Conservation (phyloP, 768 basidiomycete species). For the Russula vinacea region DNA sequence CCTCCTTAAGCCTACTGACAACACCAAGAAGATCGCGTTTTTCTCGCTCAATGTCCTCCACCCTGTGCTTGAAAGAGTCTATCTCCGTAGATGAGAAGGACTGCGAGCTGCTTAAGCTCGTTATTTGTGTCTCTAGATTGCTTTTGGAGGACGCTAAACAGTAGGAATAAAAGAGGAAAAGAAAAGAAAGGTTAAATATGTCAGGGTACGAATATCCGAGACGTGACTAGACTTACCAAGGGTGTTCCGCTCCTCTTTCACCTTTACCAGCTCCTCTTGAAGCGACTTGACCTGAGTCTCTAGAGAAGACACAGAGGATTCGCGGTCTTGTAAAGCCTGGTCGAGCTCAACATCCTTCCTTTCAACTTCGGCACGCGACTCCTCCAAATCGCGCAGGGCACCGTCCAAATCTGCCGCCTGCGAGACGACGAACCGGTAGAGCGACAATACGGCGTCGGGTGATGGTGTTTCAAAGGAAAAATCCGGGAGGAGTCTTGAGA, state of each 20-base stretch:
- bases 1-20: slow-evolving; percentile 78
- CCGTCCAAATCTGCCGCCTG: slow-evolving; percentile 56
- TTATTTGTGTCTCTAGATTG: slow-evolving; percentile 53
- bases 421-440: slow-evolving; percentile 61
- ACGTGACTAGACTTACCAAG: slow-evolving; percentile 48
- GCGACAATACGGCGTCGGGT: slow-evolving; percentile 54
- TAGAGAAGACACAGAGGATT: slow-evolving; percentile 55
- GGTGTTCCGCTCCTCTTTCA: slow-evolving; percentile 62
- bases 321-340: slow-evolving; percentile 77
- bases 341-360: slow-evolving; percentile 81
- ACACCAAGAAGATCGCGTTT: slow-evolving; percentile 86
- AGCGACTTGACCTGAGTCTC: slow-evolving; percentile 50
- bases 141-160: slow-evolving; percentile 45
- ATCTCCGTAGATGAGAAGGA: slow-evolving; percentile 61
- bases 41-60: slow-evolving; percentile 81
- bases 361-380: slow-evolving; percentile 60
- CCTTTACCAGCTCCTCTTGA: slow-evolving; percentile 53
- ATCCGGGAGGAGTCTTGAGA: slow-evolving; percentile 61
- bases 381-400: slow-evolving; percentile 63
- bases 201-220: slow-evolving; percentile 19
- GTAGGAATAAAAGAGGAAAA: background rate
- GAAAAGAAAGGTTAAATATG: slow-evolving; percentile 30
- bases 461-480: slow-evolving; percentile 53
- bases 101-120: slow-evolving; percentile 55
- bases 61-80: slow-evolving; percentile 53